Conservation (phyloP, 1,139 yeast species). For the Meyerozyma guilliermondii region DNA sequence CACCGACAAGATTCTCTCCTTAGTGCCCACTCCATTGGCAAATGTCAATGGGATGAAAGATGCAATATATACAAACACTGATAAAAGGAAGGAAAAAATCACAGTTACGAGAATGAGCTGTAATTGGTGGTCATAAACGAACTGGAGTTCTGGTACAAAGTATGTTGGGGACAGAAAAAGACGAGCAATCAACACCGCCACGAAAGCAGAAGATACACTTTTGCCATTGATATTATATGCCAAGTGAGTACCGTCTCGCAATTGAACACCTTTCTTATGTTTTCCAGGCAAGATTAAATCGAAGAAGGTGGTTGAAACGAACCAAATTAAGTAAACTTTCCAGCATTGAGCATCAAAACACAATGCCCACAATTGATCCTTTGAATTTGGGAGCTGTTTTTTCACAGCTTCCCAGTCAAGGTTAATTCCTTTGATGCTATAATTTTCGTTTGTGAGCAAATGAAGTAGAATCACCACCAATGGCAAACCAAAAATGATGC, state of each 20-base stretch:
- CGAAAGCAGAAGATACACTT: conserved; percentile 45
- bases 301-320: conserved; percentile 53
- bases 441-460: conserved; percentile 52
- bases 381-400: conserved; percentile 20
- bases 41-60: conserved; percentile 59
- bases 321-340: conserved; percentile 72
- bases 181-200: conserved; percentile 47
- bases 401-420: conserved; percentile 20
- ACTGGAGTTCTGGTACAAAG: conserved; percentile 72
- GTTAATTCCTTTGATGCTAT: conserved; percentile 48
- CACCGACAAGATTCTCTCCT: conserved; percentile 69
- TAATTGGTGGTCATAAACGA: conserved; percentile 62
- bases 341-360: conserved; percentile 45
- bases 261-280: conserved; percentile 54
- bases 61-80: conserved; percentile 58
- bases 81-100: conserved; percentile 57
- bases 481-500: conserved; percentile 67
- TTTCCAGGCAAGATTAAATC: conserved; percentile 76
- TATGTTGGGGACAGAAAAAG: conserved; percentile 43
- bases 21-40: conserved; percentile 49
- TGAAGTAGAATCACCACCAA: conserved; percentile 53
- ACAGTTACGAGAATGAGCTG: conserved; percentile 62
- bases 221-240: conserved; percentile 80
- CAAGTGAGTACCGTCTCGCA: conserved; percentile 73
- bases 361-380: conserved; percentile 21